Conservation (phyloP, 768 basidiomycete genomes). For the Russula lepida region DNA sequence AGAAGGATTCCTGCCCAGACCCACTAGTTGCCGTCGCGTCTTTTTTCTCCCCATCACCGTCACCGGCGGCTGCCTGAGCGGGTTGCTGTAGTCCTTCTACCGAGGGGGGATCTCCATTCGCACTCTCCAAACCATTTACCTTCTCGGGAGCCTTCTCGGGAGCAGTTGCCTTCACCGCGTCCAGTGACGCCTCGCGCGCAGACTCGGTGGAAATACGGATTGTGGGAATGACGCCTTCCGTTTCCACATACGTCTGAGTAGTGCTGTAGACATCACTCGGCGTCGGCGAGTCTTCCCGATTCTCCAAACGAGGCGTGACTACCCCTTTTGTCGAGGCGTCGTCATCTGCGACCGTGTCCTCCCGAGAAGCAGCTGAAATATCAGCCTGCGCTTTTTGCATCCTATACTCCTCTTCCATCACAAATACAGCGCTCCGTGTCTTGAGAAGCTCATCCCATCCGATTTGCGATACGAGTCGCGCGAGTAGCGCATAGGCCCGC, state of each 20-base stretch:
- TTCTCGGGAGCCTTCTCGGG: conserved; percentile 31
- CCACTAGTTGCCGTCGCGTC: conserved; percentile 17
- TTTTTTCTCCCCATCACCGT: conserved; percentile 24
- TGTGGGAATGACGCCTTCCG: conserved; percentile 38
- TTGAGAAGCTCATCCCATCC: conserved; percentile 99
- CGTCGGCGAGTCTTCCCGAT: conserved; percentile 22
- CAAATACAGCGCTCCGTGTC: conserved; percentile 89
- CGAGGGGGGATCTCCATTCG: conserved; percentile 25
- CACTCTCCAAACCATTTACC: conserved; percentile 34
- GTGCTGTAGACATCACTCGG: conserved; percentile 18
- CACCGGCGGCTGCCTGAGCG: conserved; percentile 34
- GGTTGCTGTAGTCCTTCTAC: conserved; percentile 35
- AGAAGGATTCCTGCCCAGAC: conserved; percentile 53
- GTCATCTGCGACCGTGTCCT: conserved; percentile 41
- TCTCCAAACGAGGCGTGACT: conserved; percentile 30
- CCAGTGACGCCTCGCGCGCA: conserved; percentile 38
- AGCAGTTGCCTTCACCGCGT: conserved; percentile 32
- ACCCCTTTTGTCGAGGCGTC: conserved; percentile 65
- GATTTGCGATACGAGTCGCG: conserved; percentile 85
- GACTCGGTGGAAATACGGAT: conserved; percentile 54
- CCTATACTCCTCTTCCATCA: conserved; percentile 99
- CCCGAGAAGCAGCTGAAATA: conserved; percentile 34
- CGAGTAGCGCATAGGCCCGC: conserved; percentile 84
- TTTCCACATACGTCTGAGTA: conserved; percentile 24
- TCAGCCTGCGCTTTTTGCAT: conserved; percentile 87